These are phyloP conservation scores for Boletus coccyginus DNA, from an alignment of 768 basidiomycete genomes.

Conservation along the genomic window DNA sequence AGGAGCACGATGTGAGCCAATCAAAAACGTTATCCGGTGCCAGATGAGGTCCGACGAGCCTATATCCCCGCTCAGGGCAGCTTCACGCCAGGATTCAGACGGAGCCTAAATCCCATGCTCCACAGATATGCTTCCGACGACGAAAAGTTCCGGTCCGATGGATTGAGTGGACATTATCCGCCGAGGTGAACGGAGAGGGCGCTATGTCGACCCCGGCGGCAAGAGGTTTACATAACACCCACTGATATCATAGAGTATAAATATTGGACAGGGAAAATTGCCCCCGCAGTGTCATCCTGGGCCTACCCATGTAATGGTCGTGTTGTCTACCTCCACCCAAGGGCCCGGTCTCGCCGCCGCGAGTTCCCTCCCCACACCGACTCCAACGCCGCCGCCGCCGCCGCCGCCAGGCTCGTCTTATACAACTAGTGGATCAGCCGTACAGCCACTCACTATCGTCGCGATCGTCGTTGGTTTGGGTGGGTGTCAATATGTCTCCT, in stretches of 20 bases:
- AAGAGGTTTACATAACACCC: not conserved
- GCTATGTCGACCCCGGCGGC: not conserved
- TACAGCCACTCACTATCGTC: slow-evolving; percentile 10
- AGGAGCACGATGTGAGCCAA: too few species aligned
- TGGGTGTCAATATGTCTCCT: not conserved
- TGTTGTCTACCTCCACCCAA: too few species aligned
- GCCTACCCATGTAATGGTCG: slow-evolving; percentile 2
- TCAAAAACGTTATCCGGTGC: too few species aligned
- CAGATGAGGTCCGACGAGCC: too few species aligned
- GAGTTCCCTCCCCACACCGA: not conserved
- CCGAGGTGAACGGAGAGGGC: not conserved
- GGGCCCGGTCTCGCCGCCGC: not conserved
- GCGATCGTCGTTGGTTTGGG: slow-evolving; percentile 14
- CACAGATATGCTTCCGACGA: too few species aligned
- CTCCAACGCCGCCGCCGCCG: too few species aligned
- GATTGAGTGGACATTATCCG: too few species aligned
- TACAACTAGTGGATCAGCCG: not conserved
- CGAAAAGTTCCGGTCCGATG: too few species aligned
- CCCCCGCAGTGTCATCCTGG: not conserved
- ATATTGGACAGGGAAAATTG: not conserved
- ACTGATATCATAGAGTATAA: slow-evolving; percentile 3
- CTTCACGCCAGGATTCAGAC: too few species aligned
- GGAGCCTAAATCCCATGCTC: too few species aligned
- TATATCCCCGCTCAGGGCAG: too few species aligned
- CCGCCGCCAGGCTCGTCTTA: not conserved